Percentiles rank a stretch among this genome's conserved stretches.
phyloP scores from a whole-genome alignment of 768 basidiomycete genomes.

The Lentinula detonsa region DNA sequence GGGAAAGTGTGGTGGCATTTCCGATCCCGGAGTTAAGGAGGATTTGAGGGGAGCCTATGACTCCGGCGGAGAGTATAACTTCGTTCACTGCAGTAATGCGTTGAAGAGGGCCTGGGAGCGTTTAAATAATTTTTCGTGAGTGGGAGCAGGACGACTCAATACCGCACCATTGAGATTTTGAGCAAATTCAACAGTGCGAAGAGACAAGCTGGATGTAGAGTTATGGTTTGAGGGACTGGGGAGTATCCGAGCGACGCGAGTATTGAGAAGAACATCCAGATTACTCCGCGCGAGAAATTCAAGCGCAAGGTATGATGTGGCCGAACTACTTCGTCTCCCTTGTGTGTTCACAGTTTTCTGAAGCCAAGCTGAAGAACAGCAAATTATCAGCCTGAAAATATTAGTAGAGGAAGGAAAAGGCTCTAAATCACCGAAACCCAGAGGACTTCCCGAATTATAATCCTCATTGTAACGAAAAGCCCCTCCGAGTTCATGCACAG shows the following conservation, averaged over 20 bases:
- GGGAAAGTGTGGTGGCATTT: constrained; percentile 3
- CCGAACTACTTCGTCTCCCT: constrained; percentile 17
- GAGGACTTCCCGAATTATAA: constrained; percentile 25
- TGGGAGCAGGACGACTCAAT: background rate
- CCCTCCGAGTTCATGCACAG: constrained; percentile 20
- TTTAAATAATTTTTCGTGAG: background rate
- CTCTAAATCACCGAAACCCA: constrained; percentile 24
- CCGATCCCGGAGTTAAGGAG: constrained; percentile 13
- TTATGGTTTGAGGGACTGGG: background rate
- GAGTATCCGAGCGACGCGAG: background rate
- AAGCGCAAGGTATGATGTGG: constrained; percentile 18
- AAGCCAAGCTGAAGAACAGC: constrained; percentile 14
- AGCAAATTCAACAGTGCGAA: constrained; percentile 5
- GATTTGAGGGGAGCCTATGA: constrained; percentile 20
- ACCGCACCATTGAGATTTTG: background rate
- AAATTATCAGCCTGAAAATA: background rate
- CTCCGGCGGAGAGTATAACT: constrained; percentile 20
- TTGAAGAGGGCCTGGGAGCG: background rate
- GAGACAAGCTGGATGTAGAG: background rate
- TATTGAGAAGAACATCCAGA: constrained; percentile 2
- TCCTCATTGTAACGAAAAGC: constrained; percentile 30
- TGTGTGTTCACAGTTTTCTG: constrained; percentile 15
- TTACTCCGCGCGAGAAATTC: background rate
- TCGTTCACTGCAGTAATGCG: constrained; percentile 13
- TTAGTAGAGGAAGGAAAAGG: too few species aligned